A percentile compares a stretch with the other conserved stretches of the same genome.
These are phyloP conservation scores for Vinca minor DNA, from an alignment of 257 asterid genomes.

Conservation along the genomic window DNA sequence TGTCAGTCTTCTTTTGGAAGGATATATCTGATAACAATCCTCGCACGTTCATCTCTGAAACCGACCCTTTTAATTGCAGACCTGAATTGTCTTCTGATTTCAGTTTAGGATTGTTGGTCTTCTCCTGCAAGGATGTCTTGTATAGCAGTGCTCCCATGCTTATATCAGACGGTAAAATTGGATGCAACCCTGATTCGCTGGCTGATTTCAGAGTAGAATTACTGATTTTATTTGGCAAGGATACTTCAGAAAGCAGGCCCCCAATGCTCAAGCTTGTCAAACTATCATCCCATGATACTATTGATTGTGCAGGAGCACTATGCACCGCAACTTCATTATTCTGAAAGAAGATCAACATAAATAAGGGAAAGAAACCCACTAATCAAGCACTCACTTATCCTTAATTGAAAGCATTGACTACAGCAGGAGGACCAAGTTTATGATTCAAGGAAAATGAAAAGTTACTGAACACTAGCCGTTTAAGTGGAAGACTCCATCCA, in stretches of 20 bases:
- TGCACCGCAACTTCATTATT: slow-evolving; percentile 34
- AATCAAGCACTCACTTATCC: background rate
- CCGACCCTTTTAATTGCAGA: slow-evolving; percentile 13
- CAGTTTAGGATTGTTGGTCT: slow-evolving; percentile 19
- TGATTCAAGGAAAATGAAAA: background rate
- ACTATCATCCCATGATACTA: slow-evolving; percentile 62
- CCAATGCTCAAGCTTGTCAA: slow-evolving; percentile 80
- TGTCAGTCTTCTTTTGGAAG: background rate
- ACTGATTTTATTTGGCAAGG: slow-evolving; percentile 49
- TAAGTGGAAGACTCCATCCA: background rate
- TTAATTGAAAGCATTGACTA: background rate
- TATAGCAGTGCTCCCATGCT: slow-evolving; percentile 43
- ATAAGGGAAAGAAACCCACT: background rate
- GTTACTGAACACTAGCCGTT: background rate
- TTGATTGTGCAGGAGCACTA: slow-evolving; percentile 20
- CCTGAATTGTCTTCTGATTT: slow-evolving; percentile 28
- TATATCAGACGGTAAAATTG: slow-evolving; percentile 31
- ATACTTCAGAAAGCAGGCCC: slow-evolving; percentile 70
- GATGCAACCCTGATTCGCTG: slow-evolving; percentile 34
- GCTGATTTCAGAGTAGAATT: slow-evolving; percentile 29
- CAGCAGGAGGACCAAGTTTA: slow-evolving; percentile 1
- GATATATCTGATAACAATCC: slow-evolving; percentile 6
- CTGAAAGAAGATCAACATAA: slow-evolving; percentile 28
- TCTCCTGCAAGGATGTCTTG: slow-evolving; percentile 42
- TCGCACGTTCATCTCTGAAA: slow-evolving; percentile 3